Base-by-base conservation (phyloP, 805 yeast genomes). In the Priceomyces haplophilus region DNA sequence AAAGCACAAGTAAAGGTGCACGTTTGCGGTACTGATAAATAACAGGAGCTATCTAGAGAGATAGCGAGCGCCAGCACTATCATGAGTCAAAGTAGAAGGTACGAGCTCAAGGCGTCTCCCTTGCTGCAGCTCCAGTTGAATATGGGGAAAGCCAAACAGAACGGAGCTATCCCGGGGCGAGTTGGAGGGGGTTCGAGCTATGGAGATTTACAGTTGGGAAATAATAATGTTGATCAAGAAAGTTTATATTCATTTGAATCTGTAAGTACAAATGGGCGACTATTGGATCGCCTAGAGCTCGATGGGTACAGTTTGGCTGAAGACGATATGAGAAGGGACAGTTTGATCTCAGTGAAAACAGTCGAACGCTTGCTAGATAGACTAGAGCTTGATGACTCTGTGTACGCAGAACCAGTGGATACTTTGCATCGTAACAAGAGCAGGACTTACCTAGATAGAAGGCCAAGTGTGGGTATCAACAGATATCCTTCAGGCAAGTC, bases 181-280 rank as follows among this genome's bases (percentile, higher is more conserved):
- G 2, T 16, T 17, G 34, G 40, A 18, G 17, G 16, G 6, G 20
- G 7, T n/a, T 2, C 8, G 7, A 30, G n/a, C 13, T 29, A 17
- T 10, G 11, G n/a, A 10, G 31, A 27, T 11, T 5, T 15, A 5
- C 31, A 27, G 31, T 6, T 36, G 12, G 24, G 24, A 21, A 21
- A 21, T 8, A 13, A 19, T 20, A 38, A 40, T n/a, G 16, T 34
- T 13, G 73, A 67, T 47, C 50, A 58, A 23, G 68, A 60, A 21
- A 68, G 73, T 44, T 50, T 71, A n/a, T 69, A 68, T 47, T 66
- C 73, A 10, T 71, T 69, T 41, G 75, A 70, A 33, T 68, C 73
- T 4, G 72, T 69, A 7, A 61, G 69, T 34, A 70, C 75, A 23
- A 67, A 57, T 47, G 74, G 73, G 4, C 47, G 75, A 34, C 56